Conservation (phyloP, 2,329 filamentous ascomycete genomes). For the Colletotrichum gloeosporioides region DNA sequence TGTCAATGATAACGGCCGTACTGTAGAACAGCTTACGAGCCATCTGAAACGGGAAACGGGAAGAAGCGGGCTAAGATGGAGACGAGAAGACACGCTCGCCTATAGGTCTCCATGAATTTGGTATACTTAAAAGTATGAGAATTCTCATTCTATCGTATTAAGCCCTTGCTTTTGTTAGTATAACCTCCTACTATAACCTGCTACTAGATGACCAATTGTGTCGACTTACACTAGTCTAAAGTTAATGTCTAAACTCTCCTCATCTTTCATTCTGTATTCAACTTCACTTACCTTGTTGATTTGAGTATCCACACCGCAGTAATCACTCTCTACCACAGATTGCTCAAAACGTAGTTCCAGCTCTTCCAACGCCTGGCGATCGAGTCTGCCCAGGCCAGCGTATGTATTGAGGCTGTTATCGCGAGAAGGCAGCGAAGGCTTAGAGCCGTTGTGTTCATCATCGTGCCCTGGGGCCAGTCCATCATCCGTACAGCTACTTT, state of each 20-base stretch:
- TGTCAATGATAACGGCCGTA: too few relatives aligned
- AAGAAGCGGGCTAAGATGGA: too few relatives aligned
- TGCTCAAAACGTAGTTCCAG: neutral
- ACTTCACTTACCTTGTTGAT: neutral
- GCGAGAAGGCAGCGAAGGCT: neutral
- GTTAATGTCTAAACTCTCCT: neutral
- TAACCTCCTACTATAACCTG: too few relatives aligned
- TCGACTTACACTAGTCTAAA: too few relatives aligned
- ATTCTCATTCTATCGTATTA: too few relatives aligned
- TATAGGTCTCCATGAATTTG: too few relatives aligned
- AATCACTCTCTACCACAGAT: neutral
- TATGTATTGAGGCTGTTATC: neutral
- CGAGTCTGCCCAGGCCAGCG: neutral
- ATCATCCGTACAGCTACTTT: neutral
- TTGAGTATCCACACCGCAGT: neutral
- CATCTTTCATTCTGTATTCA: neutral
- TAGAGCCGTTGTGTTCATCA: neutral
- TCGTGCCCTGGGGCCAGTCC: neutral
- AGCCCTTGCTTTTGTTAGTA: too few relatives aligned
- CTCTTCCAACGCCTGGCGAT: neutral
- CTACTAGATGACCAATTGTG: too few relatives aligned
- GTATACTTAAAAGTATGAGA: too few relatives aligned
- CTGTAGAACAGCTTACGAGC: too few relatives aligned
- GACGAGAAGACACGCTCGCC: too few relatives aligned
- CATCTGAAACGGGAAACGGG: too few relatives aligned